phyloP scores from a whole-genome alignment of 176 grass and related monocot genomes.

The Carex cristatella region DNA sequence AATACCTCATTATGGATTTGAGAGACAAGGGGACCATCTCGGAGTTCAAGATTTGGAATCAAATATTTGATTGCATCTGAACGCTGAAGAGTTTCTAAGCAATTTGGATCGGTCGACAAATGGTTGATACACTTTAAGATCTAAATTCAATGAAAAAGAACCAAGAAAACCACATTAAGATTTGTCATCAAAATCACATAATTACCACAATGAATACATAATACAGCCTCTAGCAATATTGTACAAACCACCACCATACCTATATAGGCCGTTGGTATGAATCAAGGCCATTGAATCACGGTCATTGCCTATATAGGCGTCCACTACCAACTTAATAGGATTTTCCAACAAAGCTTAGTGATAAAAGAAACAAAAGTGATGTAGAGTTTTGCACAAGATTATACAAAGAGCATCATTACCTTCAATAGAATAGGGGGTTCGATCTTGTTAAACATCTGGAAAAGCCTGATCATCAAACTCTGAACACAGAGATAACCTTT shows the following conservation, averaged over 20 bases:
- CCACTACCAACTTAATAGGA: not conserved
- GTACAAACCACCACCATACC: not conserved
- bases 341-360: not conserved
- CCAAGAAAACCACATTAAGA: not conserved
- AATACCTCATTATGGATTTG: constrained; percentile 91
- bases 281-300: not conserved
- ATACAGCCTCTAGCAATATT: not conserved
- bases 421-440: constrained; percentile 91
- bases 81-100: constrained; percentile 91
- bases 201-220: not conserved
- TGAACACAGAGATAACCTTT: constrained; percentile 82
- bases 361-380: not conserved
- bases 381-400: not conserved
- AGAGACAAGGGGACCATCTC: constrained; percentile 71
- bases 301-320: not conserved
- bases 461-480: constrained; percentile 74
- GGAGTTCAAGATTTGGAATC: constrained; percentile 97
- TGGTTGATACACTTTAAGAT: constrained; percentile 97
- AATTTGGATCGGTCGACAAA: constrained; percentile 94
- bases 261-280: not conserved
- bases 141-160: constrained; percentile 36
- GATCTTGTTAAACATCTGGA: constrained; percentile 99
- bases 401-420: constrained; percentile 27
- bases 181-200: constrained; percentile 2
- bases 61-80: constrained; percentile 98